Conservation (phyloP, 345 rosid species). For the Cardamine resedifolia region DNA sequence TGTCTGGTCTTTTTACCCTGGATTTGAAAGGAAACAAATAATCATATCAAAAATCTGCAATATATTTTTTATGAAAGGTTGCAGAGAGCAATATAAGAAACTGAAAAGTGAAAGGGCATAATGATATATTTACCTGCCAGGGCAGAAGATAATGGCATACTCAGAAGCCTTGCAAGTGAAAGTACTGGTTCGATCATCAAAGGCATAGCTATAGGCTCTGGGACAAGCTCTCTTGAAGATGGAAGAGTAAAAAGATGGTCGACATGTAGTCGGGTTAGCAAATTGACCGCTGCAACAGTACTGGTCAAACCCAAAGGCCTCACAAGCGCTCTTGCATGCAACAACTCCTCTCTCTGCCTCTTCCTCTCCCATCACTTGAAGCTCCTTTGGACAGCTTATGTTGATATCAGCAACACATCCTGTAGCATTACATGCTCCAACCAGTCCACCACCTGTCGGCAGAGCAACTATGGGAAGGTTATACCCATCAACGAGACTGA, state of each 20-base stretch:
- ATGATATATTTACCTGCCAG: constrained; percentile 44
- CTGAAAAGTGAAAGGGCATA: constrained; percentile 2
- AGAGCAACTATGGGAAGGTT: constrained; percentile 76
- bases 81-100: neutral
- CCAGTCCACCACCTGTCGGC: constrained; percentile 54
- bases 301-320: constrained; percentile 79
- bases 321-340: constrained; percentile 86
- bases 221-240: constrained; percentile 89
- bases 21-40: neutral
- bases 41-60: constrained; percentile 4
- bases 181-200: constrained; percentile 73
- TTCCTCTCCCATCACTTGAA: constrained; percentile 67
- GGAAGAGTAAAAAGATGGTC: constrained; percentile 68
- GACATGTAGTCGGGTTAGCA: constrained; percentile 77
- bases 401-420: constrained; percentile 63
- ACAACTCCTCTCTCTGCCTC: constrained; percentile 49
- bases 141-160: constrained; percentile 76
- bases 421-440: constrained; percentile 74
- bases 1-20: constrained; percentile 34
- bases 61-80: neutral
- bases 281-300: constrained; percentile 91
- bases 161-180: constrained; percentile 88
- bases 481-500: constrained; percentile 84
- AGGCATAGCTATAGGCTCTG: constrained; percentile 84
- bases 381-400: constrained; percentile 87